phyloP scores from a whole-genome alignment of 2,329 filamentous ascomycete genomes.

The Xylariales sp. region DNA sequence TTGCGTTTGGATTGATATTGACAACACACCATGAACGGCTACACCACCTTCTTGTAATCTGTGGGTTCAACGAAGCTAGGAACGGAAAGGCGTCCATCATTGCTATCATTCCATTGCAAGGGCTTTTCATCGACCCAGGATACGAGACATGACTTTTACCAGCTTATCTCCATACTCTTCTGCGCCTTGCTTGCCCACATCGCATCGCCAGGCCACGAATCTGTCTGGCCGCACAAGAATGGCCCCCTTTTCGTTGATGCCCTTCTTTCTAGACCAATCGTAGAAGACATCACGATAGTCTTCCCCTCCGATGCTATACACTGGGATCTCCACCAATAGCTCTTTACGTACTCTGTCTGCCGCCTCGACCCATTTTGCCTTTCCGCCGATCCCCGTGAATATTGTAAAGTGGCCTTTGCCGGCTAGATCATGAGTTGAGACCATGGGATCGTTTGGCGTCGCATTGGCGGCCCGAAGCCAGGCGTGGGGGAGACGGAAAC shows the following conservation, averaged over 20 bases:
- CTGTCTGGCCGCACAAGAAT: constrained; percentile 33
- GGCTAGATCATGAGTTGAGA: constrained; percentile 37
- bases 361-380: constrained; percentile 22
- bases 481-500: constrained; percentile 35
- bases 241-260: constrained; percentile 22
- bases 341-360: constrained; percentile 20
- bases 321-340: constrained; percentile 23
- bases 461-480: constrained; percentile 33
- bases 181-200: neutral
- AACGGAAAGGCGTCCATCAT: too few relatives aligned
- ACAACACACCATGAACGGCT: too few relatives aligned
- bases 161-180: constrained; percentile 12
- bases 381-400: constrained; percentile 33
- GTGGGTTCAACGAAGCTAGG: too few relatives aligned
- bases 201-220: constrained; percentile 32
- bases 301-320: constrained; percentile 35
- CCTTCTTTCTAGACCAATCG: constrained; percentile 31
- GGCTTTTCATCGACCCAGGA: constrained; percentile 20
- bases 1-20: too few relatives aligned
- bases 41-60: too few relatives aligned
- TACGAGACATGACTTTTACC: constrained; percentile 17
- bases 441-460: constrained; percentile 27
- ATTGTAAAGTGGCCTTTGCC: constrained; percentile 33
- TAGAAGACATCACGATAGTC: constrained; percentile 35
- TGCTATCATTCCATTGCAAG: too few relatives aligned